Percentiles rank a stretch among this genome's conserved stretches.
phyloP scores from a whole-genome alignment of 2,329 filamentous ascomycete species.

The Apiospora sp. region DNA sequence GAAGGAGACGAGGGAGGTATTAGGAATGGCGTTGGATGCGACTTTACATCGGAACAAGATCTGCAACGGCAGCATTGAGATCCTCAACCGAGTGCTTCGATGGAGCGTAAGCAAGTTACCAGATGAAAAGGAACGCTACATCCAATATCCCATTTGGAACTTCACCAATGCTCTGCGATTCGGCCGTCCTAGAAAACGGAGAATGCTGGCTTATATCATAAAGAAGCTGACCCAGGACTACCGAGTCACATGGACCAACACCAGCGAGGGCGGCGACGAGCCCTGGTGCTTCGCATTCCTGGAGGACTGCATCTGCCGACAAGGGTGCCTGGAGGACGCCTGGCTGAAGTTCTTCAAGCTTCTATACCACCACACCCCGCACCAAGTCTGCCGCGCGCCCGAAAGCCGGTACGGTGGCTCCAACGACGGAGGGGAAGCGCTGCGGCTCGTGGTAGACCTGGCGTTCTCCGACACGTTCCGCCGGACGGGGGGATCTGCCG shows the following conservation, averaged over 20 bases:
- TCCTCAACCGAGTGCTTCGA: background rate
- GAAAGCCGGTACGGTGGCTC: background rate
- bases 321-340: background rate
- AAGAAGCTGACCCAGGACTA: background rate
- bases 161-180: background rate
- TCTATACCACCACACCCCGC: background rate
- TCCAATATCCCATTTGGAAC: background rate
- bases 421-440: background rate
- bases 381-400: background rate
- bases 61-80: background rate
- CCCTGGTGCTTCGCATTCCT: conserved; percentile 15
- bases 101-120: background rate
- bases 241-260: conserved; percentile 2
- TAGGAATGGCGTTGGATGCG: background rate
- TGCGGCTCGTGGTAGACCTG: background rate
- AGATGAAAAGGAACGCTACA: background rate
- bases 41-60: background rate
- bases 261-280: background rate
- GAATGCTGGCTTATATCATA: background rate
- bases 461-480: background rate
- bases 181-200: background rate
- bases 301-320: background rate
- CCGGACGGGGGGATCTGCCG: background rate
- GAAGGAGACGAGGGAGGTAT: background rate
- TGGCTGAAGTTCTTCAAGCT: conserved; percentile 5